A percentile compares a stretch with the other conserved stretches of the same genome.
phyloP scores from a whole-genome alignment of 208 protist species.

The Leishmania aethiopica region DNA sequence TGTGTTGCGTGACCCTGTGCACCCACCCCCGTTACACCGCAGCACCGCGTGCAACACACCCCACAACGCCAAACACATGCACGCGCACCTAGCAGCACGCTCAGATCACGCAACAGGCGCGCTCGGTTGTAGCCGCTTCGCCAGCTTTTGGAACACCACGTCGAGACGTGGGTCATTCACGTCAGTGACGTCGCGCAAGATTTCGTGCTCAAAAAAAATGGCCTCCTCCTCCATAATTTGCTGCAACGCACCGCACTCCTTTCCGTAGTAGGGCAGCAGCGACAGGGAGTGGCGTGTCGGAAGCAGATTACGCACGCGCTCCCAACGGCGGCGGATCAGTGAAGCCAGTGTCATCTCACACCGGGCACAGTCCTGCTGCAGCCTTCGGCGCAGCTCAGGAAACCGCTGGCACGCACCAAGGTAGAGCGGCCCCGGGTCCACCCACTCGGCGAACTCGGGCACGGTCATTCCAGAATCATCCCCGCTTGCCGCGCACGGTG shows the following conservation, averaged over 20 bases:
- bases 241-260: conserved; percentile 65
- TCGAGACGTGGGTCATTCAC: conserved; percentile 16
- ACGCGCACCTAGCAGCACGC: background rate
- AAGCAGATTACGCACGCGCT: conserved; percentile 55
- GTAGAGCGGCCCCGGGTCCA: conserved; percentile 76
- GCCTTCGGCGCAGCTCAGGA: conserved; percentile 35
- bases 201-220: conserved; percentile 49
- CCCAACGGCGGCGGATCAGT: conserved; percentile 63
- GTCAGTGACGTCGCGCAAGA: conserved; percentile 11
- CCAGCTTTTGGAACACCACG: conserved; percentile 15
- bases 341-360: conserved; percentile 50
- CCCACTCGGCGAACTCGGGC: conserved; percentile 48
- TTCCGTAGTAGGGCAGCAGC: conserved; percentile 57
- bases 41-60: background rate
- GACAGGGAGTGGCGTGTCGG: conserved; percentile 46
- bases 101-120: background rate
- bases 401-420: conserved; percentile 50
- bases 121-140: conserved; percentile 5
- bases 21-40: background rate
- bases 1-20: background rate
- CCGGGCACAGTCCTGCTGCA: conserved; percentile 65
- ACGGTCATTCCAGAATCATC: background rate
- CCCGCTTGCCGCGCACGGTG: background rate
- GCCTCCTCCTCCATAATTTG: conserved; percentile 86
- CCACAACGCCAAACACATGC: background rate